phyloP scores from a whole-genome alignment of 371 early-diverging fungal genomes.

The Syncephalastrum racemosum region DNA sequence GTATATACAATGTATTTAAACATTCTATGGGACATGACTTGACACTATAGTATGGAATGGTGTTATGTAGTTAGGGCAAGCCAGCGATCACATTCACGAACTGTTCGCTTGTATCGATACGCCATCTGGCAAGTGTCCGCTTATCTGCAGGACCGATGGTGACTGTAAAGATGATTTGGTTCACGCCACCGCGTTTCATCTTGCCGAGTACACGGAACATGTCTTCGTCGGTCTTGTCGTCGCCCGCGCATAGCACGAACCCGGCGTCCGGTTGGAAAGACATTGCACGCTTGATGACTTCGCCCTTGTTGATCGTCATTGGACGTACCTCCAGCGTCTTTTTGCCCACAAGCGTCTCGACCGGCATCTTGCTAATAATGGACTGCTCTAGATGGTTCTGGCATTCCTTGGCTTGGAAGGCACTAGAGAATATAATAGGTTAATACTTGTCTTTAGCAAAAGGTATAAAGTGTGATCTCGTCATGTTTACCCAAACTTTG shows the following conservation, averaged over 20 bases:
- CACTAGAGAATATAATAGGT: constrained; percentile 17
- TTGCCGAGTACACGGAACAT: constrained; percentile 68
- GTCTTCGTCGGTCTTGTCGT: constrained; percentile 97
- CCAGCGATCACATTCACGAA: constrained; percentile 29
- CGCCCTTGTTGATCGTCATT: constrained; percentile 83
- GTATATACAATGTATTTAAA: too few species aligned
- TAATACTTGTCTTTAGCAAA: neutral
- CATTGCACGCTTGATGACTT: constrained; percentile 86
- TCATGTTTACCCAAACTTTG: constrained; percentile 68
- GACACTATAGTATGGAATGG: too few species aligned
- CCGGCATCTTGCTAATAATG: constrained; percentile 81
- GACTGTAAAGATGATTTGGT: constrained; percentile 52
- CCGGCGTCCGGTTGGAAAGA: constrained; percentile 62
- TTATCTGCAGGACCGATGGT: constrained; percentile 79
- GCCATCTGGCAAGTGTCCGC: constrained; percentile 83
- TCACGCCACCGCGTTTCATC: constrained; percentile 12
- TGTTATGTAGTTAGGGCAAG: too few species aligned
- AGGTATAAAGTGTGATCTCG: constrained; percentile 33
- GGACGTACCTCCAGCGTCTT: constrained; percentile 96
- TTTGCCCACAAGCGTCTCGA: constrained; percentile 94
- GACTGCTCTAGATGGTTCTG: constrained; percentile 87
- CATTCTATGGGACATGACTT: too few species aligned
- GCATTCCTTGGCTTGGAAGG: constrained; percentile 88
- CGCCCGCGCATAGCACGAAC: constrained; percentile 94
- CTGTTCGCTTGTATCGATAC: constrained; percentile 56